Conservation (phyloP, 306 rosid species). For the Acmispon strigosus region DNA sequence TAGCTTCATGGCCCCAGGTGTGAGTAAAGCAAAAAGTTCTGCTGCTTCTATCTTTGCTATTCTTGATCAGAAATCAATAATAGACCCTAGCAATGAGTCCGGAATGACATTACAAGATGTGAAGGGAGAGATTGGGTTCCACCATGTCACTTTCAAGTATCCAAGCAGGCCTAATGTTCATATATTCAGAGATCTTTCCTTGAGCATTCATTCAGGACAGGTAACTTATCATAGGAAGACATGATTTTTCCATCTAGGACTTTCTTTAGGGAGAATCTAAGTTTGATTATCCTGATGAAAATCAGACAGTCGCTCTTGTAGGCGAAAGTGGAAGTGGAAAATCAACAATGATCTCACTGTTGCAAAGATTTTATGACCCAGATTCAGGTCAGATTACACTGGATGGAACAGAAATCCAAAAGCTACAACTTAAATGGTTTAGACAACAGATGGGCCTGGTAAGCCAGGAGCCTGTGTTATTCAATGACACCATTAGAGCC, state of each 20-base stretch:
- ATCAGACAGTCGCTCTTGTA: constrained; percentile 70
- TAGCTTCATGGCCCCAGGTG: constrained; percentile 42
- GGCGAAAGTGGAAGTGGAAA: constrained; percentile 93
- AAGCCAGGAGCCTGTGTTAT: constrained; percentile 71
- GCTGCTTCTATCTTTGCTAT: constrained; percentile 61
- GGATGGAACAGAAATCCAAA: constrained; percentile 54
- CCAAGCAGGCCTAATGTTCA: constrained; percentile 55
- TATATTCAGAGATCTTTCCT: constrained; percentile 54
- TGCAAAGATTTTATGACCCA: constrained; percentile 72
- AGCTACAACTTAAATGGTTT: constrained; percentile 59
- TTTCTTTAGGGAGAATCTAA: constrained; percentile 20
- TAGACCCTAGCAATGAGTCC: constrained; percentile 48
- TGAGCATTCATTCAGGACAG: constrained; percentile 61
- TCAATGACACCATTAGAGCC: constrained; percentile 70
- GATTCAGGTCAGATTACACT: constrained; percentile 57
- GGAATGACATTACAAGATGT: constrained; percentile 41
- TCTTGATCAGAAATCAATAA: constrained; percentile 54
- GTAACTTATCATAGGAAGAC: constrained; percentile 22
- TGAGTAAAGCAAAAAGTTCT: constrained; percentile 49
- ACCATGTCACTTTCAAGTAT: constrained; percentile 60
- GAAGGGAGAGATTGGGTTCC: constrained; percentile 57
- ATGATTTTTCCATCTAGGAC: background rate
- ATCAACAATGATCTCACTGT: constrained; percentile 62
- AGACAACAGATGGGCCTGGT: constrained; percentile 78
- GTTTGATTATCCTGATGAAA: constrained; percentile 3